Percentiles rank a stretch among this genome's conserved stretches.
Conservation (phyloP, 306 rosid genomes). For the Ammopiptanthus mongolicus region DNA sequence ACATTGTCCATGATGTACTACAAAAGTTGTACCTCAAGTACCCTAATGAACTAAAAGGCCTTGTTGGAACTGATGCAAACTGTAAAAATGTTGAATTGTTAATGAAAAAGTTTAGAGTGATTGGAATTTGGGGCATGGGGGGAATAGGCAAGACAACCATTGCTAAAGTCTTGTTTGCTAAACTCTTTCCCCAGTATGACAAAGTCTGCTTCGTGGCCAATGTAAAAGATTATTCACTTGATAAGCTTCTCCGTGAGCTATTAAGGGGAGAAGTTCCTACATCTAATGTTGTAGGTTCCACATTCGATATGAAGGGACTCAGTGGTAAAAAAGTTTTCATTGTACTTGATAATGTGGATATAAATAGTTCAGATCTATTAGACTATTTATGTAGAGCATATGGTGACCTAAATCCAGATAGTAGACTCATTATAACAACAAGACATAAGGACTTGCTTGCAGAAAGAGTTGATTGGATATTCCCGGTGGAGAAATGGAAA, state of each 20-base stretch:
- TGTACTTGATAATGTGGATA: background rate
- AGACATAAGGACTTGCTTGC: background rate
- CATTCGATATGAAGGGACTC: background rate
- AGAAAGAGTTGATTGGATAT: background rate
- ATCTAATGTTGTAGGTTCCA: too few species aligned
- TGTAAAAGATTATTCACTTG: background rate
- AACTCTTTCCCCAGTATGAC: constrained; percentile 10
- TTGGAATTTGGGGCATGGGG: constrained; percentile 35
- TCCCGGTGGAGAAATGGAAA: background rate
- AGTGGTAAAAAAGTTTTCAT: background rate
- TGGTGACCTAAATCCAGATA: background rate
- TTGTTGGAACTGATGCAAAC: background rate
- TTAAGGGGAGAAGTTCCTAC: background rate
- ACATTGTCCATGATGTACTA: constrained; percentile 6
- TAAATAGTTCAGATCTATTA: background rate
- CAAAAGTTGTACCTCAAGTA: background rate
- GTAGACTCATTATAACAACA: background rate
- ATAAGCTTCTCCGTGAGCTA: constrained; percentile 8
- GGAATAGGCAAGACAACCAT: constrained; percentile 34
- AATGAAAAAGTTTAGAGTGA: background rate
- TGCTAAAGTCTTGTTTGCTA: constrained; percentile 13
- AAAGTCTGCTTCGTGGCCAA: background rate
- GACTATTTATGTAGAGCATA: background rate
- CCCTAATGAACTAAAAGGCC: background rate
- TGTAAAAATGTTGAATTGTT: background rate